A percentile compares a stretch with the other conserved stretches of the same genome.
These are phyloP conservation scores for Kurtzmaniella quercitrusa DNA, from an alignment of 1,139 yeast genomes.

Conservation along the genomic window DNA sequence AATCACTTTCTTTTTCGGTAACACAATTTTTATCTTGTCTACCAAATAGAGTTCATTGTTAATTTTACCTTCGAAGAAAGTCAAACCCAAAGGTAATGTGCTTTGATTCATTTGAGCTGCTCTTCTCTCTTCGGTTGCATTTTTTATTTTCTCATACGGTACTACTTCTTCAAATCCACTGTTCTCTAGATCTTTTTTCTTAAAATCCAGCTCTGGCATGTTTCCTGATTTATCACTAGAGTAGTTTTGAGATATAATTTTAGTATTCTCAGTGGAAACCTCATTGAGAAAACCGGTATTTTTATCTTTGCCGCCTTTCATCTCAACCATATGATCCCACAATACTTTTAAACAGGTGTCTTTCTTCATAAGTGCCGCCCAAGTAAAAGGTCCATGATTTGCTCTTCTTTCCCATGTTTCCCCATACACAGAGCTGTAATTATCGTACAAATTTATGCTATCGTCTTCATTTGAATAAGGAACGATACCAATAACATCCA, in stretches of 20 bases:
- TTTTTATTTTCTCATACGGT: conserved; percentile 20
- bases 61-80: conserved; percentile 26
- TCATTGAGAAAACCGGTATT: conserved; percentile 14
- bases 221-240: conserved; percentile 11
- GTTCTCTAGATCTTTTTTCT: conserved; percentile 28
- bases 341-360: conserved; percentile 41
- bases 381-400: conserved; percentile 48
- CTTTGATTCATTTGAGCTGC: conserved; percentile 14
- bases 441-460: conserved; percentile 39
- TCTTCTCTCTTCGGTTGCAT: background rate
- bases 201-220: conserved; percentile 23
- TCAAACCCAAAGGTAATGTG: conserved; percentile 25
- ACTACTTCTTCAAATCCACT: conserved; percentile 35
- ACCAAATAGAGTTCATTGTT: conserved; percentile 29
- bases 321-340: conserved; percentile 27
- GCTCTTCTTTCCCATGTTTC: conserved; percentile 31
- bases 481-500: conserved; percentile 15
- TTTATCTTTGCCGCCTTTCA: conserved; percentile 18
- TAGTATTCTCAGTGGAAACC: conserved; percentile 22
- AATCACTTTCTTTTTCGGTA: conserved; percentile 30
- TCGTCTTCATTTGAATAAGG: conserved; percentile 23
- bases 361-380: conserved; percentile 44
- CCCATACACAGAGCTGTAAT: conserved; percentile 37
- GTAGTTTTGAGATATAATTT: conserved; percentile 16
- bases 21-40: conserved; percentile 26